Evolutionary conservation across 2,329 filamentous ascomycete species (phyloP).

Genomic region (Corynespora cassiicola): DNA sequence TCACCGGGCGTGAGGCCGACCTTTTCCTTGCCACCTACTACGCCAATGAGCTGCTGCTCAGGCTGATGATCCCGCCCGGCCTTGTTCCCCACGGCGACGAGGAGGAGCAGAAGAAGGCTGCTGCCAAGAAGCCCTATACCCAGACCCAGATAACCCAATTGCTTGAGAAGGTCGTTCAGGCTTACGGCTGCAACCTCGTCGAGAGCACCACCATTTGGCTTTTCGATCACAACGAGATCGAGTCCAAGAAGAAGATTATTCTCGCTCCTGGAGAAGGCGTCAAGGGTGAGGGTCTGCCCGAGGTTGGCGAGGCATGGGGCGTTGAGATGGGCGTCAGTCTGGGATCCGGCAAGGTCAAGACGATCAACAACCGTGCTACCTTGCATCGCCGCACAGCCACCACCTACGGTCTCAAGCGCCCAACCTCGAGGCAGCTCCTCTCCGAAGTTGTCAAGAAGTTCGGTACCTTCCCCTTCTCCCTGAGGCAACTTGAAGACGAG

Average conservation of each 20-base stretch:
- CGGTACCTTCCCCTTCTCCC: conserved; percentile 95
- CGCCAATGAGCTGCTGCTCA: conserved; percentile 91
- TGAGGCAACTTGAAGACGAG: conserved; percentile 96
- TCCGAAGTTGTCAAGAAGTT: conserved; percentile 98
- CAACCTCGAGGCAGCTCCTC: conserved; percentile 88
- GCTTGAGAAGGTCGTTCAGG: conserved; percentile 89
- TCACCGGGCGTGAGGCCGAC: conserved; percentile 82
- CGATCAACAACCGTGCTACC: conserved; percentile 83
- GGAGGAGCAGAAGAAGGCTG: conserved; percentile 91
- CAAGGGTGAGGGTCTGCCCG: conserved; percentile 88
- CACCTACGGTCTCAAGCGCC: conserved; percentile 92
- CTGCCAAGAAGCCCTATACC: conserved; percentile 79
- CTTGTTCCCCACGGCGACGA: conserved; percentile 82
- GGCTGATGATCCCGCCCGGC: conserved; percentile 90
- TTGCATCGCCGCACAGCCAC: conserved; percentile 91
- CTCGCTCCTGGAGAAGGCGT: conserved; percentile 83
- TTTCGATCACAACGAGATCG: conserved; percentile 97
- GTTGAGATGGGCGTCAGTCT: conserved; percentile 94
- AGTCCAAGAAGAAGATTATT: conserved; percentile 98
- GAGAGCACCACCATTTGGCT: conserved; percentile 98
- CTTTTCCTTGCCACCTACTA: conserved; percentile 91
- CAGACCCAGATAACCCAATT: conserved; percentile 87
- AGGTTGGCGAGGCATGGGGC: conserved; percentile 94
- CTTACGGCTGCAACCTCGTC: conserved; percentile 89
- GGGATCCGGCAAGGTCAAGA: conserved; percentile 94